These are phyloP conservation scores for Luffa acutangula DNA, from an alignment of 306 rosid genomes.

Conservation along the genomic window DNA sequence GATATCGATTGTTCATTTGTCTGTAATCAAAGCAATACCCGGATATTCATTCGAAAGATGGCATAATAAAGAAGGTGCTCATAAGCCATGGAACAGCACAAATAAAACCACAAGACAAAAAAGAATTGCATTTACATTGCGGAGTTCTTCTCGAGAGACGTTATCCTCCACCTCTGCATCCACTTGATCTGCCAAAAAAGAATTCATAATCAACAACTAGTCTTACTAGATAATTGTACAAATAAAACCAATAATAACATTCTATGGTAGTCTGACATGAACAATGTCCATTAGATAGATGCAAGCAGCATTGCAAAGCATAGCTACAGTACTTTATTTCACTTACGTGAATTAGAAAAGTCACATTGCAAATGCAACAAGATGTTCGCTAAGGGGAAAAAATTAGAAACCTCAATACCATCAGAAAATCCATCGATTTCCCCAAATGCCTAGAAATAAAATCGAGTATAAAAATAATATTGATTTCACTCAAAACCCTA, in stretches of 20 bases:
- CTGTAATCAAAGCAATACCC: background rate
- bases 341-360: background rate
- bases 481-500: background rate
- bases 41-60: background rate
- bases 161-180: conserved; percentile 7
- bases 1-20: background rate
- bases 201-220: background rate
- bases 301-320: background rate
- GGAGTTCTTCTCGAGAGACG: conserved; percentile 10
- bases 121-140: conserved; percentile 7
- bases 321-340: background rate
- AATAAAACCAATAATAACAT: background rate
- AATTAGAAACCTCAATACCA: background rate
- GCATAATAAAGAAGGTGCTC: background rate
- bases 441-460: background rate
- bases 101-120: background rate
- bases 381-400: background rate
- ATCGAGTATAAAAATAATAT: background rate
- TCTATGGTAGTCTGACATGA: background rate
- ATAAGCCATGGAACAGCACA: background rate
- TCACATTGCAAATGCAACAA: background rate
- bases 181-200: conserved; percentile 17
- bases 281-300: background rate
- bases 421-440: background rate
- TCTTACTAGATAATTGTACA: background rate